Evolutionary conservation across 257 asterid genomes (phyloP).

Genomic region (Solanum okadae): DNA sequence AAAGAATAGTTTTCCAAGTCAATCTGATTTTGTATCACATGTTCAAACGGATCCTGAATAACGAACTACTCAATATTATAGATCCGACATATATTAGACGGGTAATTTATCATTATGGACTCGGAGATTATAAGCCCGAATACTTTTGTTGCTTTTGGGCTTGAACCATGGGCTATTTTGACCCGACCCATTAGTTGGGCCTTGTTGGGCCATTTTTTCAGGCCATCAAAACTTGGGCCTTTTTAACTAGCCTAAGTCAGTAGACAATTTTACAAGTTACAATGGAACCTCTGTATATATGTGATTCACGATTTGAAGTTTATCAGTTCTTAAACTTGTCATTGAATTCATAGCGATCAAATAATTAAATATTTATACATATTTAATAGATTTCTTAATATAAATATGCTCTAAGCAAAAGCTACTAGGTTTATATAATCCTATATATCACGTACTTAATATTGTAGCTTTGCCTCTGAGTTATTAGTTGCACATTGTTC

Average conservation of each 20-base stretch:
- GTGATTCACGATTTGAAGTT: no score
- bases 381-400: no score
- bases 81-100: neutral
- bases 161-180: neutral
- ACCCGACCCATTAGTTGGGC: neutral
- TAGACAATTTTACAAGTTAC: no score
- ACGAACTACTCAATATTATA: neutral
- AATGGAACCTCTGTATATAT: no score
- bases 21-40: neutral
- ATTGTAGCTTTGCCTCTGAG: no score
- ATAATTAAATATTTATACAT: no score
- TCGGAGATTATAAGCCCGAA: neutral
- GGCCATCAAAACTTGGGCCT: neutral
- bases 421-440: no score
- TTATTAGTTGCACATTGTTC: no score
- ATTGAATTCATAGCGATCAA: no score
- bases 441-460: no score
- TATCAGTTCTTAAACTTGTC: no score
- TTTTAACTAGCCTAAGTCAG: neutral
- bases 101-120: neutral
- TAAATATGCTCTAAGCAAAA: no score
- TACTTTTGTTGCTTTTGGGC: neutral
- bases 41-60: neutral
- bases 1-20: neutral
- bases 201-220: neutral